Percentiles rank a stretch among this genome's conserved stretches.
Evolutionary conservation across 257 asterid genomes (phyloP).

Genomic region (Ehretia macrophylla): DNA sequence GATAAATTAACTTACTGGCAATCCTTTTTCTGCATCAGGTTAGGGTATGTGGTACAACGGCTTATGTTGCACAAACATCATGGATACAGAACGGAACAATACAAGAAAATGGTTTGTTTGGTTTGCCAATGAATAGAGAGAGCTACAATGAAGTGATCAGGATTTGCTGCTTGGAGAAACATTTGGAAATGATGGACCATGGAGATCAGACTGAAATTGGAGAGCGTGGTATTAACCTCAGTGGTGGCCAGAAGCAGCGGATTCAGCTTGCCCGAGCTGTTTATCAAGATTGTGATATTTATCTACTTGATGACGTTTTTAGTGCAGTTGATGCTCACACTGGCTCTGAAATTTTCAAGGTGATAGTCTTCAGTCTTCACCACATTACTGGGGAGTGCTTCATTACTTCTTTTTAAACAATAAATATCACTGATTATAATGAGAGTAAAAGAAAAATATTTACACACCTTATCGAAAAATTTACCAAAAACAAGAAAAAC

Average conservation of each 20-base stretch:
- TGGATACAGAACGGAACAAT: slow-evolving; percentile 98
- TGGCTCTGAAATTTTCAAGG: slow-evolving; percentile 96
- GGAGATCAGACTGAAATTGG: slow-evolving; percentile 99
- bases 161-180: slow-evolving; percentile 91
- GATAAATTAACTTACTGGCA: background rate
- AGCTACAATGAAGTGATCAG: slow-evolving; percentile 62
- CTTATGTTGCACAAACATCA: slow-evolving; percentile 90
- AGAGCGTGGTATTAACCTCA: slow-evolving; percentile 95
- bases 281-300: slow-evolving; percentile 85
- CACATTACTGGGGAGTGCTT: too few species aligned
- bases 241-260: slow-evolving; percentile 98
- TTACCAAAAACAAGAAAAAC: too few species aligned
- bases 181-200: slow-evolving; percentile 91
- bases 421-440: too few species aligned
- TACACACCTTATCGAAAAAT: too few species aligned
- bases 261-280: slow-evolving; percentile 96
- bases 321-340: slow-evolving; percentile 99
- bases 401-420: too few species aligned
- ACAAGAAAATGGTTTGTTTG: slow-evolving; percentile 76
- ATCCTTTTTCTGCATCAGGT: slow-evolving; percentile 34
- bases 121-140: slow-evolving; percentile 54
- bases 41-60: slow-evolving; percentile 84
- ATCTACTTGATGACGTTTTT: slow-evolving; percentile 87
- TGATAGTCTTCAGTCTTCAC: too few species aligned
- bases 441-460: too few species aligned